These are phyloP conservation scores for Tetracladium marchalianum DNA, from an alignment of 495 filamentous ascomycete species.

Conservation along the genomic window DNA sequence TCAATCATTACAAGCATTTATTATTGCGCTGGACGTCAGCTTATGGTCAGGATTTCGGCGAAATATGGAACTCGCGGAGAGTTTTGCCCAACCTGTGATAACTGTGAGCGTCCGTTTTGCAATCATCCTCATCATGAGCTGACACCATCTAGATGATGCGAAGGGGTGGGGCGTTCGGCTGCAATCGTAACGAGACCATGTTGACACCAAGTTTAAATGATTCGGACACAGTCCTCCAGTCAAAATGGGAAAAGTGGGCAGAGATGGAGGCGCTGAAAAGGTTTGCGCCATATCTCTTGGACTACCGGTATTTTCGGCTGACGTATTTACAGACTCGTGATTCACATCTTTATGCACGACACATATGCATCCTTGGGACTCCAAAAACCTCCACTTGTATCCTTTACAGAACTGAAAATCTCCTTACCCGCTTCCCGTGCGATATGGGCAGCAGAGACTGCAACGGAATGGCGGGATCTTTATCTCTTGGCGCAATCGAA, in stretches of 20 bases:
- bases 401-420: constrained; percentile 52
- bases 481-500: too few species aligned
- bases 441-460: constrained; percentile 47
- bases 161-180: too few species aligned
- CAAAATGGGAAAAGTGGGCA: too few species aligned
- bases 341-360: constrained; percentile 48
- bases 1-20: constrained; percentile 1
- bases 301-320: not conserved
- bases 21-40: not conserved
- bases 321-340: constrained; percentile 49
- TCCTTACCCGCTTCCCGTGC: constrained; percentile 43
- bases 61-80: constrained; percentile 1
- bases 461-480: constrained; percentile 44
- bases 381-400: constrained; percentile 45
- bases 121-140: too few species aligned
- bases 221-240: constrained; percentile 27
- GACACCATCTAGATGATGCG: too few species aligned
- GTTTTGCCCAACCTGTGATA: not conserved
- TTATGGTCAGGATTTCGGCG: not conserved
- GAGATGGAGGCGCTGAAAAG: too few species aligned
- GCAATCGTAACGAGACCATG: too few species aligned
- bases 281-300: too few species aligned
- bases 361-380: constrained; percentile 48
- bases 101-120: too few species aligned
- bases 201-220: too few species aligned